Evolutionary conservation across 2,329 filamentous ascomycete species (phyloP).

Genomic region (Teratosphaeria destructans): DNA sequence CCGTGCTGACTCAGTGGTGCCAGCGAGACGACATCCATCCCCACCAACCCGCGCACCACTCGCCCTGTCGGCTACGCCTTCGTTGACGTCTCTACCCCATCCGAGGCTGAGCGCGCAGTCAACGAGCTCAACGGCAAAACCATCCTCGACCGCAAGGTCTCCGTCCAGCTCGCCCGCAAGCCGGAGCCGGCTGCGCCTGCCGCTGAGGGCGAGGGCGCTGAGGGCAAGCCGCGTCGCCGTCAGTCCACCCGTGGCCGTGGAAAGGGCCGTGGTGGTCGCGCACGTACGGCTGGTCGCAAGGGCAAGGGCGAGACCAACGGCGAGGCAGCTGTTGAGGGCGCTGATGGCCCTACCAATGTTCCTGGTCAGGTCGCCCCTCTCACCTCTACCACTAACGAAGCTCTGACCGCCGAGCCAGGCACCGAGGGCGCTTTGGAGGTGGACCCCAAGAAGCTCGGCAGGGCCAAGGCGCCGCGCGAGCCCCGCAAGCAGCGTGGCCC

Average conservation of each 20-base stretch:
- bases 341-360: conserved; percentile 41
- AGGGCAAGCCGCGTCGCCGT: conserved; percentile 50
- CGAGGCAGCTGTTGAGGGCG: conserved; percentile 31
- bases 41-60: conserved; percentile 97
- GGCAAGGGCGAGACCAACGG: conserved; percentile 30
- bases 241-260: conserved; percentile 46
- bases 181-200: conserved; percentile 75
- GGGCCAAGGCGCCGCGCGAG: conserved; percentile 39
- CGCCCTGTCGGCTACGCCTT: conserved; percentile 98
- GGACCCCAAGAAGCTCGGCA: conserved; percentile 31
- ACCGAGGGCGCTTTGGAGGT: conserved; percentile 33
- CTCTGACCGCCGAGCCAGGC: conserved; percentile 44
- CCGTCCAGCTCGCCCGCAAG: conserved; percentile 96
- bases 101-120: conserved; percentile 92
- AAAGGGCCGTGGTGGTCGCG: conserved; percentile 52
- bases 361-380: conserved; percentile 41
- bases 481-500: conserved; percentile 78
- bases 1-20: conserved; percentile 5
- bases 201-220: conserved; percentile 63
- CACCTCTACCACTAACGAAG: conserved; percentile 43
- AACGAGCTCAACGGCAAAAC: conserved; percentile 92
- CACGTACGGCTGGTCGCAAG: conserved; percentile 51
- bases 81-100: conserved; percentile 89
- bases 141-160: conserved; percentile 97
- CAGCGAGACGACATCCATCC: conserved; percentile 97